Percentiles rank a stretch among this genome's conserved stretches.
phyloP scores from a whole-genome alignment of 768 basidiomycete species.

The Leccinum obscurum region DNA sequence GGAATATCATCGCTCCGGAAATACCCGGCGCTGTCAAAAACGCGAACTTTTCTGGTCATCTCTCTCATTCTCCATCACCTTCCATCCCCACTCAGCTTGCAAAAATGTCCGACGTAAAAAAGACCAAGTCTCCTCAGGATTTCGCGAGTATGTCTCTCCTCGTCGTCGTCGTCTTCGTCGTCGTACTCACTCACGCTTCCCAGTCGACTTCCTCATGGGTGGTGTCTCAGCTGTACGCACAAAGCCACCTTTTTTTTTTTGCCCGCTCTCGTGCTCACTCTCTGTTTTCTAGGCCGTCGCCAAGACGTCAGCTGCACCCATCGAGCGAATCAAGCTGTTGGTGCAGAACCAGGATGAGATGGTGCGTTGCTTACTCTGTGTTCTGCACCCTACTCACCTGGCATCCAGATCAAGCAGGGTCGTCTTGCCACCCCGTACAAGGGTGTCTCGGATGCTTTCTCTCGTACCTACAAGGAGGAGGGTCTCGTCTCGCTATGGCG shows the following conservation, averaged over 20 bases:
- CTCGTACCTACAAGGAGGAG: constrained; percentile 92
- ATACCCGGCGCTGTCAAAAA: constrained; percentile 37
- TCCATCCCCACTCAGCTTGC: constrained; percentile 52
- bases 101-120: constrained; percentile 85
- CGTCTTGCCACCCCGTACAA: constrained; percentile 96
- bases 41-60: constrained; percentile 49
- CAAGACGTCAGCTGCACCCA: constrained; percentile 98
- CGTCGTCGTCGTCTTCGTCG: neutral
- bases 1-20: constrained; percentile 29
- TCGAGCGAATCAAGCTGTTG: constrained; percentile 99
- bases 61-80: constrained; percentile 45
- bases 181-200: constrained; percentile 17
- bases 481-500: constrained; percentile 96
- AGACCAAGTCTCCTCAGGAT: constrained; percentile 87
- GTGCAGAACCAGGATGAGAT: constrained; percentile 99
- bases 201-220: constrained; percentile 95
- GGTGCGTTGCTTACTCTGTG: constrained; percentile 46
- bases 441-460: constrained; percentile 91
- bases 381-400: constrained; percentile 7
- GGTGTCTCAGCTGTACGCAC: constrained; percentile 84
- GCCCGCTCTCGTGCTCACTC: constrained; percentile 17
- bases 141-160: constrained; percentile 63
- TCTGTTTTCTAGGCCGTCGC: constrained; percentile 76
- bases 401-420: constrained; percentile 92
- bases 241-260: neutral